Evolutionary conservation across 2,329 filamentous ascomycete genomes (phyloP), one percentile per base, ranked within the genome.

Genomic region (Microdochium paspali): DNA sequence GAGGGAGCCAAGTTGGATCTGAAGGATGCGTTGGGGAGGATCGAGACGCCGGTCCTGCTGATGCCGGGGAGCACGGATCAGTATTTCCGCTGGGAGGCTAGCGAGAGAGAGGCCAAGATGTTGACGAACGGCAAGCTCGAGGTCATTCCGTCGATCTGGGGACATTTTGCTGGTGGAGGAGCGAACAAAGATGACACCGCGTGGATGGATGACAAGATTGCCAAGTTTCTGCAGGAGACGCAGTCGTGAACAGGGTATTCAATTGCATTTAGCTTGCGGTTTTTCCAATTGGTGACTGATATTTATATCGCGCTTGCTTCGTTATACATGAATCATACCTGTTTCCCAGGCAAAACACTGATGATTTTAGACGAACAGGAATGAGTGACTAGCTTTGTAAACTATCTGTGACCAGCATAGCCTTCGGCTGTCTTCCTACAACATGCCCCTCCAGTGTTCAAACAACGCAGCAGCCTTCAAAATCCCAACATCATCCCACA

Each of bases 51-150:
- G 51, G 74, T 77, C 0, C 58, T 86, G 50, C 74, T 85, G 2
- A 62, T 85, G 49, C 82, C 82, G 0, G 66, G 67, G 24, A 73
- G 76, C 57, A 85, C 80, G 0, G 83, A 86, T 59, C 70, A 85
- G 35, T 86, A 86, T 57, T 86, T 86, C 53, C 73, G 79, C 6
- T 57, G 51, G 48, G 58, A 58, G 39, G 63, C 62, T 31, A 61
- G 55, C n/a, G 58, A 64, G 50, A 56, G 50, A n/a, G 65, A 67
- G 54, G 48, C 60, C 2, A 48, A 50, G 18, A 50, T 44, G 42
- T 50, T 68, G 26, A 53, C 55, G 20, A 51, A 57, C 21, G 64
- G 56, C 2, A 54, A 47, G 3, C 54, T 66, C 44, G 57, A 53
- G 26, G 55, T 62, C 4, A 66, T 67, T 42, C 60, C 62, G 13